Base-by-base conservation (phyloP, 371 early-diverging fungal species). In the Thermomucor indicae-seudaticae region DNA sequence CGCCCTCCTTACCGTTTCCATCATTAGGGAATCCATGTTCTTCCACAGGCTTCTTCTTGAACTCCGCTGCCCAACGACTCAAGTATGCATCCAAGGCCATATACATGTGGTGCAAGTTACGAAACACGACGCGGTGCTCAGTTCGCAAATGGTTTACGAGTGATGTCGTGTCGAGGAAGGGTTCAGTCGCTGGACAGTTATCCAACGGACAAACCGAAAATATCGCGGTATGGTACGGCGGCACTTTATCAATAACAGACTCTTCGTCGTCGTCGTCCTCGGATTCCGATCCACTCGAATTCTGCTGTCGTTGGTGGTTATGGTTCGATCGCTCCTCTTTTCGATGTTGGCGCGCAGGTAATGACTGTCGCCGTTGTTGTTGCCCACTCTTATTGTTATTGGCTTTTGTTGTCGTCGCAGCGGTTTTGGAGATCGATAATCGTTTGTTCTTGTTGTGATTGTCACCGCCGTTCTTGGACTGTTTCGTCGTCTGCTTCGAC, bases 11-110 rank as follows among this genome's bases (percentile, higher is more conserved):
- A 51, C 51, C 17, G 3, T 43, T 23, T 1, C 23, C 11, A 19
- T 30, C 30, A 35, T 51, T 42, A 3, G 31, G 20, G 4, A 16
- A 32, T 12, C 34, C 51, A 51, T 31, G 35, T 17, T 51, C 51
- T 20, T 27, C 16, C 8, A 43, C 31, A 22, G 51, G 51, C 35
- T 51, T 51, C 6, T 25, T 24, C 30, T 40, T 46, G 7, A 85
- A 58, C 44, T 72, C 73, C 34, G 74, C 69, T 4, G 84, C 81
- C 88, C 90, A 92, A 31, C 78, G 79, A 23, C 61, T 66, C 31
- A 95, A 60, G 62, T 95, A 95, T 25, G 75, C 63, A 47, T 92
- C 89, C 47, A 93, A 59, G 8, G 84, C 81, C 51, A 90, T 85
- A 52, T 85, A 82, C 82, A 92, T 90, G 52, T 92, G 90, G 51